Base-by-base conservation (phyloP, 331 rosid genomes). In the Ulmus americana region DNA sequence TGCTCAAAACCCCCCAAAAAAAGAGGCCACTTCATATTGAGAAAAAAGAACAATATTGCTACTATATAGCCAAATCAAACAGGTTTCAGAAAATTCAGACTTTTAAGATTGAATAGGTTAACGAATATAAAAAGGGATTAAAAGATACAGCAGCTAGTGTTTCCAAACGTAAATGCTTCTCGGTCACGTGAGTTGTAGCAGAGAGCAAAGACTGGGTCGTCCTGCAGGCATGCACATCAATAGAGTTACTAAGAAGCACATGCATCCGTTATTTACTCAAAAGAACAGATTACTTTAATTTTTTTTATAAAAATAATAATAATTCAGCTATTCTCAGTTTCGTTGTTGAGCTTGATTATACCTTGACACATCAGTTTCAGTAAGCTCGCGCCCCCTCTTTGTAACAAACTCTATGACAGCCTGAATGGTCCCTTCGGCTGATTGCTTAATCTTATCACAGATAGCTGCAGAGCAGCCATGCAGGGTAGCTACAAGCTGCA, bases 391-490 rank as follows among this genome's bases (percentile, higher is more conserved):
- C 69, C 92, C 95, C 70, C 98, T 86, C 69, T 65, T 87, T 7
- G 84, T 80, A 65, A 89, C 95, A 59, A 92, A 83, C 81, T 92
- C 95, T 59, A 87, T 78, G 69, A 92, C 84, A 68, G 95, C 97
- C 76, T 89, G 95, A 82, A 92, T 87, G 65, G 90, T 87, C 77
- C 98, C 98, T 83, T 92, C 98, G 39, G 97, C 95, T 43, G 98
- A 89, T 77, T 86, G 98, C 84, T 85, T 92, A 82, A 80, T 74
- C 79, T 89, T 89, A 63, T 92, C 98, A 68, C 95, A 86, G 78
- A 92, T 77, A 73, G 98, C 95, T 62, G 71, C 81, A 65, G 87
- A 74, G 77, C 95, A 89, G 64, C 91, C 95, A 66, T 83, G 83
- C 72, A 92, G 84, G 76, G 95, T 76, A 64, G 90, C 90, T 72